These are phyloP conservation scores for Triticum aestivum DNA, from an alignment of 176 grass and related monocot genomes.

Conservation along the genomic window DNA sequence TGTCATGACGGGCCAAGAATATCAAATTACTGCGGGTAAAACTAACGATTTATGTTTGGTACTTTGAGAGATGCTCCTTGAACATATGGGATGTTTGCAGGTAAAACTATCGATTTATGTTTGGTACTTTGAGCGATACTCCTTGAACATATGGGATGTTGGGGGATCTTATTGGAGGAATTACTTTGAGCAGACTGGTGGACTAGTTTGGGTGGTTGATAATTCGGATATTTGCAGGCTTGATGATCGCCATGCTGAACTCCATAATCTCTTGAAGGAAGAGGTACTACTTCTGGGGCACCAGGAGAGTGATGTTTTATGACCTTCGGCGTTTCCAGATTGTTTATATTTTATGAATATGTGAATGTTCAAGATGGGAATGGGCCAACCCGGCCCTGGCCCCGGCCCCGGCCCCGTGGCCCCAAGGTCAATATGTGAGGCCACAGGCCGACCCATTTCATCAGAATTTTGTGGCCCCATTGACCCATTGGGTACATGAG, in stretches of 20 bases:
- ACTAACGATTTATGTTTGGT: conserved; percentile 3
- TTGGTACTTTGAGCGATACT: no score
- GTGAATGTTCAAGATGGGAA: neutral
- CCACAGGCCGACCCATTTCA: no score
- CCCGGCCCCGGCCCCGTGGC: no score
- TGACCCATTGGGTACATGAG: no score
- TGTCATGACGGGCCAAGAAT: no score
- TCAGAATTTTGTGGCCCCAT: no score
- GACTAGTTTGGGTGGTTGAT: conserved; percentile 87
- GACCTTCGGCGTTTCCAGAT: neutral
- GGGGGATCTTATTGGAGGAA: conserved; percentile 60
- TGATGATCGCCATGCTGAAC: conserved; percentile 80
- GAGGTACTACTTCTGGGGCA: conserved; percentile 48
- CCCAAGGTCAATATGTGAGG: no score
- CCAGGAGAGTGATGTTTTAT: neutral
- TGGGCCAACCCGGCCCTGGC: no score
- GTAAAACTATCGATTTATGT: no score
- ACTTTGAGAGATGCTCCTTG: conserved; percentile 59
- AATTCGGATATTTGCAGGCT: conserved; percentile 79
- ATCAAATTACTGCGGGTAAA: no score
- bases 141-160: no score
- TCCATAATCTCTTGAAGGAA: conserved; percentile 95
- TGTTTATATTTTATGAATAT: neutral
- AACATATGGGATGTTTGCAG: conserved; percentile 24
- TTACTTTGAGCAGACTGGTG: conserved; percentile 97